phyloP scores from a whole-genome alignment of 2,329 filamentous ascomycete genomes.

The Penicillium decumbens region DNA sequence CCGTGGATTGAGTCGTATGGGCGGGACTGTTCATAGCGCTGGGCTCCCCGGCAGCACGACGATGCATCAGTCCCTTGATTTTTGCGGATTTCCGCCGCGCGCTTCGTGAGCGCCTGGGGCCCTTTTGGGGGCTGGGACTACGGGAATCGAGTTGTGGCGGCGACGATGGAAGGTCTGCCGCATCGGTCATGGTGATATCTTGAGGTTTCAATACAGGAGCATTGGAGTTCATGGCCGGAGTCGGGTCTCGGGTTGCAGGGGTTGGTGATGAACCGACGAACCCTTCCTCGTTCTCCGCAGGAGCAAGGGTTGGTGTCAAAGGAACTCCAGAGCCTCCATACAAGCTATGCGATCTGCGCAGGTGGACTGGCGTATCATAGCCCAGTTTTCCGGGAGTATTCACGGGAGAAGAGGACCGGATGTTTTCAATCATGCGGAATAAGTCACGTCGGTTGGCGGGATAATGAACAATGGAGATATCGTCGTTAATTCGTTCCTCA shows the following conservation, averaged over 20 bases:
- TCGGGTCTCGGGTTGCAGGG: constrained; percentile 39
- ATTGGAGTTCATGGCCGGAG: constrained; percentile 26
- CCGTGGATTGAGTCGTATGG: constrained; percentile 1
- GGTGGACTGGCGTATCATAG: constrained; percentile 28
- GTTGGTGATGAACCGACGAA: constrained; percentile 53
- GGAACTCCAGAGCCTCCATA: constrained; percentile 28
- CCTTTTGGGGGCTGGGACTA: constrained; percentile 21
- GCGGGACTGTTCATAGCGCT: constrained; percentile 8
- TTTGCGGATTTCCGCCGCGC: constrained; percentile 12
- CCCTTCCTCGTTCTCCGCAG: constrained; percentile 41
- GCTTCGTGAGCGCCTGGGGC: constrained; percentile 5
- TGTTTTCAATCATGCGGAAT: constrained; percentile 62
- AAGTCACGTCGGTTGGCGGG: constrained; percentile 65
- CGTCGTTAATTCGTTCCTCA: constrained; percentile 65
- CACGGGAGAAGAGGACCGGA: constrained; percentile 49
- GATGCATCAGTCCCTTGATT: constrained; percentile 12
- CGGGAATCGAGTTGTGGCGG: constrained; percentile 29
- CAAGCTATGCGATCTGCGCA: constrained; percentile 25
- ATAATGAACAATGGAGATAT: constrained; percentile 59
- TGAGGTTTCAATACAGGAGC: constrained; percentile 30
- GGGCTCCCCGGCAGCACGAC: constrained; percentile 1
- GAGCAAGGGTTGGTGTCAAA: constrained; percentile 43
- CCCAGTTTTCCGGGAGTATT: constrained; percentile 26
- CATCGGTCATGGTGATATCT: constrained; percentile 14
- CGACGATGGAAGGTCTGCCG: constrained; percentile 34